phyloP scores from a whole-genome alignment of 1,284 basidiomycete species.

The Athelia psychrophila region DNA sequence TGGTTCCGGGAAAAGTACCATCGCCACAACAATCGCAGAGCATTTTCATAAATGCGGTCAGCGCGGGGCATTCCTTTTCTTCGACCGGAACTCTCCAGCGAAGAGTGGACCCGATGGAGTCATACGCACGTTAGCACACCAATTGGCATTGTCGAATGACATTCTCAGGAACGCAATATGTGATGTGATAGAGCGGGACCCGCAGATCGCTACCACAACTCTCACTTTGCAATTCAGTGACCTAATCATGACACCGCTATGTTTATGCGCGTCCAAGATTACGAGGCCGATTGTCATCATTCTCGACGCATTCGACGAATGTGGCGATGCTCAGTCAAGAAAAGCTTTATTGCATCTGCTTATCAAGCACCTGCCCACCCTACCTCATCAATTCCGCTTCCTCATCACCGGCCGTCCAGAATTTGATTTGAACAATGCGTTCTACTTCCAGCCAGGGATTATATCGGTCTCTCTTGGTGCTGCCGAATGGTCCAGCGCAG shows the following conservation, averaged over 20 bases:
- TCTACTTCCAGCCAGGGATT: neutral
- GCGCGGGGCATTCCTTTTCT: neutral
- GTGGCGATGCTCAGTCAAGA: neutral
- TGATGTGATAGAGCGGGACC: neutral
- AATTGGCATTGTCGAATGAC: neutral
- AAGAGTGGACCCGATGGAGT: neutral
- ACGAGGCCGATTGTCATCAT: neutral
- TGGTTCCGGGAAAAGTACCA: neutral
- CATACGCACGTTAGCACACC: neutral
- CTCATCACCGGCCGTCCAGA: conserved; percentile 6
- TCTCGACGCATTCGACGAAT: neutral
- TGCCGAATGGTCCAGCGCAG: too few relatives aligned
- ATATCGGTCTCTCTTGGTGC: too few relatives aligned
- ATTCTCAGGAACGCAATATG: neutral
- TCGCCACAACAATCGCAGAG: neutral
- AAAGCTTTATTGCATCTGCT: neutral
- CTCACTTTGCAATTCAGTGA: neutral
- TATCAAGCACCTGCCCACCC: neutral
- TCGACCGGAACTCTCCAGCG: neutral
- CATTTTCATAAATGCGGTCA: neutral
- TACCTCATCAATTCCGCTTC: conserved; percentile 9
- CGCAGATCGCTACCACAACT: neutral
- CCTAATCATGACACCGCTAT: neutral
- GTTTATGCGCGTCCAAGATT: neutral
- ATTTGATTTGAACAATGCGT: conserved; percentile 6